phyloP scores from a whole-genome alignment of 2,329 filamentous ascomycete species.

The Cladosporium cucumerinum region DNA sequence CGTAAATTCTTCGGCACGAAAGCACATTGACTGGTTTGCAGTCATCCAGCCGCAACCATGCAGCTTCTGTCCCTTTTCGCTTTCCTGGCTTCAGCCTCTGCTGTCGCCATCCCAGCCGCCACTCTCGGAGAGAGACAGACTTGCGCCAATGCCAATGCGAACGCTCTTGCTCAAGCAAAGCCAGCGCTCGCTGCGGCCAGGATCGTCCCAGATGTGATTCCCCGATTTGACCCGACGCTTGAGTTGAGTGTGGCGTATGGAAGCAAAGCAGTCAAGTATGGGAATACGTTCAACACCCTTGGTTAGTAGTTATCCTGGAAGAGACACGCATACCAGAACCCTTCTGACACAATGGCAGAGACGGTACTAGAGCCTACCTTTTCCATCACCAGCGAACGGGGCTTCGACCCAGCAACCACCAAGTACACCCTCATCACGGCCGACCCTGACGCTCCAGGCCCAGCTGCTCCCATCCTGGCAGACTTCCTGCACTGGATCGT shows the following conservation, averaged over 20 bases:
- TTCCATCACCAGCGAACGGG: slow-evolving; percentile 25
- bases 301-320: slow-evolving; percentile 11
- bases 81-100: slow-evolving; percentile 13
- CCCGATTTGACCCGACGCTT: slow-evolving; percentile 21
- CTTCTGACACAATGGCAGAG: slow-evolving; percentile 16
- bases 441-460: slow-evolving; percentile 27
- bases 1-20: background rate
- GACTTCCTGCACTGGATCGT: slow-evolving; percentile 25
- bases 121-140: slow-evolving; percentile 15
- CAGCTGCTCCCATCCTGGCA: slow-evolving; percentile 18
- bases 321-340: background rate
- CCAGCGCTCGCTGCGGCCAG: slow-evolving; percentile 20
- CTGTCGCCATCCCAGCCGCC: slow-evolving; percentile 17
- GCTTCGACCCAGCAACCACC: slow-evolving; percentile 23
- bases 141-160: slow-evolving; percentile 20
- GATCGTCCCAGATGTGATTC: slow-evolving; percentile 25
- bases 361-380: slow-evolving; percentile 21
- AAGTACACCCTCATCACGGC: slow-evolving; percentile 29
- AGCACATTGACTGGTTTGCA: background rate
- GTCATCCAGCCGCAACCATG: slow-evolving; percentile 12
- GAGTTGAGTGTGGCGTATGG: slow-evolving; percentile 19
- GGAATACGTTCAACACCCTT: slow-evolving; percentile 24
- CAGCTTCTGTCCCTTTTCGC: slow-evolving; percentile 19
- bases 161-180: slow-evolving; percentile 17
- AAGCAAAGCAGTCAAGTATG: slow-evolving; percentile 23